A percentile compares a stretch with the other conserved stretches of the same genome.
Conservation (phyloP, 352 stramenopile genomes). For the Phytophthora pisi region DNA sequence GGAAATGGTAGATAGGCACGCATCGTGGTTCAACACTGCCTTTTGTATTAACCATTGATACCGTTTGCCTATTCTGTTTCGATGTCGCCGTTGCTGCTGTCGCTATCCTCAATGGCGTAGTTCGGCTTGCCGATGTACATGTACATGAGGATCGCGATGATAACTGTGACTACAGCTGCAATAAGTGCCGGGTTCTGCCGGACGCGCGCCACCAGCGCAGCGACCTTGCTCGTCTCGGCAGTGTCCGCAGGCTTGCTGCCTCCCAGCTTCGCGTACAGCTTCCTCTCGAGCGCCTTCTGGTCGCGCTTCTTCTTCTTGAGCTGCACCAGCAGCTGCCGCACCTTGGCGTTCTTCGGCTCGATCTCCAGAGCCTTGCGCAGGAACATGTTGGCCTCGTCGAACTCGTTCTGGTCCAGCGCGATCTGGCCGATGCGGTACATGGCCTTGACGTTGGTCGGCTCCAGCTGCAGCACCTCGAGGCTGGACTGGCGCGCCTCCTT, state of each 20-base stretch:
- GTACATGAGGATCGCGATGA: constrained; percentile 71
- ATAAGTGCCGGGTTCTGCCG: constrained; percentile 49
- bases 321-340: constrained; percentile 63
- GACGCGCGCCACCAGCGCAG: constrained; percentile 27
- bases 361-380: constrained; percentile 67
- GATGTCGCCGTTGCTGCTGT: constrained; percentile 5
- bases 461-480: constrained; percentile 79
- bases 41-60: neutral
- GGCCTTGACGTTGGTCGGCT: constrained; percentile 77
- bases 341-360: constrained; percentile 70
- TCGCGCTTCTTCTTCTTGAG: constrained; percentile 79
- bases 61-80: constrained; percentile 6
- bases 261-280: constrained; percentile 75
- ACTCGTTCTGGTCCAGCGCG: constrained; percentile 76
- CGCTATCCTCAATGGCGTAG: constrained; percentile 35
- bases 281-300: constrained; percentile 56
- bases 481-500: constrained; percentile 81
- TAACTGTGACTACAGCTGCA: constrained; percentile 44
- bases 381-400: constrained; percentile 59
- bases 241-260: constrained; percentile 24
- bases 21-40: neutral
- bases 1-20: neutral
- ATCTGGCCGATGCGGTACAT: constrained; percentile 81
- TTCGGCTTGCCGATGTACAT: constrained; percentile 63
- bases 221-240: constrained; percentile 12